Evolutionary conservation across 805 yeast genomes (phyloP), one percentile per base, ranked within the genome.

Genomic region (Hanseniaspora taiwanica): DNA sequence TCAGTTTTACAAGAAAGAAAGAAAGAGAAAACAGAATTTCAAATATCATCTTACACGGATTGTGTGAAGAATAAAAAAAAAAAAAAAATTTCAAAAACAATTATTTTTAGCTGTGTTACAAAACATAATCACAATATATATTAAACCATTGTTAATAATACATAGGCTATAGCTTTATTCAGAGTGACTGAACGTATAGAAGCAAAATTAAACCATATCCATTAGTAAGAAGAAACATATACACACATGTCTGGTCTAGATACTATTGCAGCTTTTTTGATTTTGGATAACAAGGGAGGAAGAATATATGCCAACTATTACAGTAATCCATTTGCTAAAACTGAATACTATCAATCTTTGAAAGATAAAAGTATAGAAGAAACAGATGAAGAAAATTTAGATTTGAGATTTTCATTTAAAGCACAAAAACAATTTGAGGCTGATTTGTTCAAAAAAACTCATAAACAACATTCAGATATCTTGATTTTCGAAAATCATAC

Each of bases 241-340:
- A 8, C 7, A 25, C 10, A 25, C 10, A 29, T 29, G 33, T 29
- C 33, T 8, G 33, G 33, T n/a, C 60, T 72, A 32, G 87, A 89
- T 65, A 69, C 96, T 6, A 77, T 89, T 39, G 71, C 81, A 31
- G 91, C 96, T 3, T 68, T 81, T 35, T 62, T 89, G 49, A 72
- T 91, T 48, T 72, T 91, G 48, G 96, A 87, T 59, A 73, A 67
- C 50, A 80, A 78, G 42, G 95, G 94, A 13, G 71, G 76, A 42
- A 68, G 97, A 50, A 63, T 91, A 32, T 81, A 73, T 53, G 79
- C 94, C 46, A 87, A 87, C 55, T 91, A 89, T 68, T 89, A 80
- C 65, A 66, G 68, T 39, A 74, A 80, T 9, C 81, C 85, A 31
- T 78, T 77, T 47, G 60, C 52, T 31, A 50, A 52, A 20, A 54